Evolutionary conservation across 176 grass and related monocot genomes (phyloP).

Genomic region (Guadua angustifolia): DNA sequence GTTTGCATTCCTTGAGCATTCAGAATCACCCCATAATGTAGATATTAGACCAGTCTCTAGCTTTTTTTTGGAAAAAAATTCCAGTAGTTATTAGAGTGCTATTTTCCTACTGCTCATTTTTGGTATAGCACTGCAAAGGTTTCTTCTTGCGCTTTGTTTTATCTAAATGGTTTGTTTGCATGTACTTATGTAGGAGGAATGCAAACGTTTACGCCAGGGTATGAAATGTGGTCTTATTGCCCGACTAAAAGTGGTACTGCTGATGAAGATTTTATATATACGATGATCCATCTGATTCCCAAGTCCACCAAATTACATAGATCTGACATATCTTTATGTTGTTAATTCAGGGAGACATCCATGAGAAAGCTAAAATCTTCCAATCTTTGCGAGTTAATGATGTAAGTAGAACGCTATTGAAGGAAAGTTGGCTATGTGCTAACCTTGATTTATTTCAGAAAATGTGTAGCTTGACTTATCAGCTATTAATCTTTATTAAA

Average conservation of each 20-base stretch:
- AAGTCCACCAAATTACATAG: not conserved
- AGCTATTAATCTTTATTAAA: conserved; percentile 37
- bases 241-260: conserved; percentile 88
- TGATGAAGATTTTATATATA: conserved; percentile 47
- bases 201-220: conserved; percentile 79
- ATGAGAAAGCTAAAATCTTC: conserved; percentile 72
- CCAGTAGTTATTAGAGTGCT: not conserved
- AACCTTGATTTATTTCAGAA: conserved; percentile 38
- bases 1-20: conserved; percentile 8
- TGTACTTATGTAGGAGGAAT: conserved; percentile 80
- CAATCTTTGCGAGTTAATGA: conserved; percentile 82
- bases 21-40: not conserved
- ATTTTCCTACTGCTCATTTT: conserved; percentile 22
- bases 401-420: conserved; percentile 54
- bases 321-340: conserved; percentile 43
- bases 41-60: not conserved
- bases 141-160: conserved; percentile 30
- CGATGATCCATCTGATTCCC: conserved; percentile 33
- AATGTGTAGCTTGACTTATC: conserved; percentile 32
- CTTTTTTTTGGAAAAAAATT: not conserved
- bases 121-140: not conserved
- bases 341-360: conserved; percentile 70
- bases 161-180: conserved; percentile 43
- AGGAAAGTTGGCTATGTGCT: conserved; percentile 26
- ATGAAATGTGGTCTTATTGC: conserved; percentile 75